phyloP scores from a whole-genome alignment of 1,139 yeast species.

The Debaryomyces fabryi region DNA sequence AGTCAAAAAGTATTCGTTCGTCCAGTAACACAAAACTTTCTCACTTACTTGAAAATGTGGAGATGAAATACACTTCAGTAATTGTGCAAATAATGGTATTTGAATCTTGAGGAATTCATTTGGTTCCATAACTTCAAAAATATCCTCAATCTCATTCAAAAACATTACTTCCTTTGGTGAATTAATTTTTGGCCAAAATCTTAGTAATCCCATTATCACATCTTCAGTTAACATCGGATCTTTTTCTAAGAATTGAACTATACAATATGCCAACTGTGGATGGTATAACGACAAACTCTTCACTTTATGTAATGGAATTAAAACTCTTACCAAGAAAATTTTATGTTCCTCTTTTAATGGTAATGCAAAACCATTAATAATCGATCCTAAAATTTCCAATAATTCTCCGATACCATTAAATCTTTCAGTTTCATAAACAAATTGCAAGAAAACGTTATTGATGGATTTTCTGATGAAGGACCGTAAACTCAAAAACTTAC shows the following conservation, averaged over 20 bases:
- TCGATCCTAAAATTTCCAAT: conserved; percentile 91
- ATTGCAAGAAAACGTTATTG: conserved; percentile 88
- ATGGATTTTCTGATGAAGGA: conserved; percentile 91
- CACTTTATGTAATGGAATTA: conserved; percentile 91
- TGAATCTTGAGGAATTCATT: conserved; percentile 88
- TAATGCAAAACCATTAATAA: conserved; percentile 95
- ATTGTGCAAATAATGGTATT: conserved; percentile 90
- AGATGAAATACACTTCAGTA: conserved; percentile 90
- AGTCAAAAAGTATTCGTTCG: conserved; percentile 89
- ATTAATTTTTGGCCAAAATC: conserved; percentile 97
- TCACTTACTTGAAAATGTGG: conserved; percentile 98
- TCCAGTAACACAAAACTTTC: conserved; percentile 92
- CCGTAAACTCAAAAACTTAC: conserved; percentile 87
- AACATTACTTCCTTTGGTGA: conserved; percentile 96
- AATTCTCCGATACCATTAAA: conserved; percentile 96
- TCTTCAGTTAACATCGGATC: conserved; percentile 92
- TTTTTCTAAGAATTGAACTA: conserved; percentile 93
- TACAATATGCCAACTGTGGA: conserved; percentile 96
- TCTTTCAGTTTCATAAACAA: conserved; percentile 92
- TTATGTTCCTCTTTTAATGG: conserved; percentile 98
- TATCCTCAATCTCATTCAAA: conserved; percentile 93
- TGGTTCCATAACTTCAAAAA: conserved; percentile 95
- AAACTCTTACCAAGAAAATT: conserved; percentile 82
- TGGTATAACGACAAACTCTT: conserved; percentile 86
- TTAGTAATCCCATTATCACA: conserved; percentile 86